A percentile compares a stretch with the other conserved stretches of the same genome.
These are phyloP conservation scores for Chaetothyriales sp. DNA, from an alignment of 2,329 filamentous ascomycete species.

Conservation along the genomic window DNA sequence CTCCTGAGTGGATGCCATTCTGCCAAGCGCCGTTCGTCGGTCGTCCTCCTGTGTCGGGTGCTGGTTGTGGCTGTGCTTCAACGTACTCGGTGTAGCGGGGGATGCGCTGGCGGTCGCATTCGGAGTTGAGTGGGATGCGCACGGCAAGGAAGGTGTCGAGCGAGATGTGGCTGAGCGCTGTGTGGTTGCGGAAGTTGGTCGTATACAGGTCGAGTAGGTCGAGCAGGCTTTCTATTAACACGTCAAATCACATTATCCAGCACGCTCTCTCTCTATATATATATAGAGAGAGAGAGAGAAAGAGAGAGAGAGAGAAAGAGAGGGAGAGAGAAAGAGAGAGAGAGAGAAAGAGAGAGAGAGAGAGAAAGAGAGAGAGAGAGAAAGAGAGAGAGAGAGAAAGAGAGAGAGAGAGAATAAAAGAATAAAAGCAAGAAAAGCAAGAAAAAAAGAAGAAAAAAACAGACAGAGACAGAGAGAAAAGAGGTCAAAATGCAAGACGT, in stretches of 20 bases:
- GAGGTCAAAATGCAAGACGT: slow-evolving; percentile 23
- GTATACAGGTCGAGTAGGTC: slow-evolving; percentile 89
- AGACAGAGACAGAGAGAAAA: slow-evolving; percentile 28
- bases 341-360: slow-evolving; percentile 9
- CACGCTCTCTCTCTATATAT: no score
- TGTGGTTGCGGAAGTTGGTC: slow-evolving; percentile 56
- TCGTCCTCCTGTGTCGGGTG: slow-evolving; percentile 15
- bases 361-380: no score
- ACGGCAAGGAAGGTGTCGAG: slow-evolving; percentile 71
- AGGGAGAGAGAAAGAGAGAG: slow-evolving; percentile 19
- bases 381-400: no score
- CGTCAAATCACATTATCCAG: no score
- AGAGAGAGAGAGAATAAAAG: no score
- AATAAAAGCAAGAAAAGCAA: no score
- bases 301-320: no score
- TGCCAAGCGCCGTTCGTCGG: background rate
- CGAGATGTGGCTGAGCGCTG: slow-evolving; percentile 60
- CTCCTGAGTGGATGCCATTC: slow-evolving; percentile 1
- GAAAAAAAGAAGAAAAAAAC: no score
- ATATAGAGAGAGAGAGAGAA: no score
- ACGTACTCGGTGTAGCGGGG: slow-evolving; percentile 48
- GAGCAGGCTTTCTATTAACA: slow-evolving; percentile 61
- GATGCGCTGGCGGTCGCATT: slow-evolving; percentile 50
- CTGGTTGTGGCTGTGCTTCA: slow-evolving; percentile 26
- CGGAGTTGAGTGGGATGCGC: slow-evolving; percentile 74